Conservation (phyloP, 495 filamentous ascomycete species). For the Penicillium manginii region DNA sequence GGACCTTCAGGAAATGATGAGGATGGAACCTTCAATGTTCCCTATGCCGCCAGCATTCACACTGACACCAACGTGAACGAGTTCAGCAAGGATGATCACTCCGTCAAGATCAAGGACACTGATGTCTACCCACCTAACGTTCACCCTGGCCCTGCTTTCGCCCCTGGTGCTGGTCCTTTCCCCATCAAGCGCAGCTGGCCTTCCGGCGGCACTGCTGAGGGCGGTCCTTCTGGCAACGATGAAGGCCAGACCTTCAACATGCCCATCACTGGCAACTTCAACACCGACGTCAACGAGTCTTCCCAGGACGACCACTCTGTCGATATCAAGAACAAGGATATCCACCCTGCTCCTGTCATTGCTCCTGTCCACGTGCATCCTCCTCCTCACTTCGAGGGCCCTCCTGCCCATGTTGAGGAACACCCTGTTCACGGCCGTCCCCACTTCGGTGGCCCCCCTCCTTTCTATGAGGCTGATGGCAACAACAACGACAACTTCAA, state of each 20-base stretch:
- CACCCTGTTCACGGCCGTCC: neutral
- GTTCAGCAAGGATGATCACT: conserved; percentile 37
- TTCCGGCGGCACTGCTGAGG: conserved; percentile 25
- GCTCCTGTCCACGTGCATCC: neutral
- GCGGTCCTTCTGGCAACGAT: conserved; percentile 35
- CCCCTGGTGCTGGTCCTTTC: conserved; percentile 25
- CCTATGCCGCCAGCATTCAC: conserved; percentile 21
- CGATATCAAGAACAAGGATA: conserved; percentile 26
- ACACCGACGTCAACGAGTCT: conserved; percentile 24
- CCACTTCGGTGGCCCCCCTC: neutral
- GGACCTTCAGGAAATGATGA: conserved; percentile 30
- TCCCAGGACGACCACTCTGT: conserved; percentile 37
- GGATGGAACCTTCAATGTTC: conserved; percentile 20
- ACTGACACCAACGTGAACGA: conserved; percentile 29
- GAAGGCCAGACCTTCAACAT: conserved; percentile 32
- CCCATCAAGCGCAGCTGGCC: conserved; percentile 20
- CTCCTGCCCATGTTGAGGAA: neutral
- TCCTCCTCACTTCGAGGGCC: conserved; percentile 2
- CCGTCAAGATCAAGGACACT: conserved; percentile 27
- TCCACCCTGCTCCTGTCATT: conserved; percentile 14
- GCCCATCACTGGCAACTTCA: conserved; percentile 25
- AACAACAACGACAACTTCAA: neutral
- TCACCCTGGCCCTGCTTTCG: conserved; percentile 4
- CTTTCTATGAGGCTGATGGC: neutral
- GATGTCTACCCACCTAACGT: conserved; percentile 19